Base-by-base conservation (phyloP, 2,329 filamentous ascomycete species). In the Penicillium sp. region DNA sequence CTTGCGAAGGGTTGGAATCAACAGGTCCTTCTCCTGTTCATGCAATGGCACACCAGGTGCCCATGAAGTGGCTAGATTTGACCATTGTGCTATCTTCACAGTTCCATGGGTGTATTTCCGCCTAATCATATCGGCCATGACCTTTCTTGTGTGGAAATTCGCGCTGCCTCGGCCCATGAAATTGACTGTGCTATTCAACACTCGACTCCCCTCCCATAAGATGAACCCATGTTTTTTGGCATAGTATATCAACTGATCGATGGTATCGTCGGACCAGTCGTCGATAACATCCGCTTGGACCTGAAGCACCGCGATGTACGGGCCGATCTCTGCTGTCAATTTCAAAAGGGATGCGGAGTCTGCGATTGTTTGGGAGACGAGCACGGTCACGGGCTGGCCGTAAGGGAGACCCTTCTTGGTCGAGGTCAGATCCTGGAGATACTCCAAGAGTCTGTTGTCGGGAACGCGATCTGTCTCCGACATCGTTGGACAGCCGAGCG, bases 201-300 rank as follows among this genome's bases (percentile, higher is more conserved):
- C 70, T 19, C 75, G 73, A 48, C 77, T 75, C 16, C 74, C 72
- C 66, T 79, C 77, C 77, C 77, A 79, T 52, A 79, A 65, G 33
- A 79, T 59, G 57, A 79, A 79, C 1, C 68, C 70, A 66, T 78
- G 67, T 57, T 68, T 73, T 55, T 71, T 76, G n/a, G 77, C 72
- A 38, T 76, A 61, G 33, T 65, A 65, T 22, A 65, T 73, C 57
- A 79, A 69, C 55, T 74, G 71, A 25, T 73, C 71, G 35, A 83
- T 82, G 1, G 84, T 86, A 59, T 83, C 79, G 61, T 84, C 81
- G 14, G 80, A 81, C 80, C 85, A 88, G 73, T 88, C 85, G 63
- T 82, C 80, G 66, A 88, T 83, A 55, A 85, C 85, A 73, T 88
- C 85, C 58, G 84, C 85, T 69, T 87, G 84, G 4, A 86, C 84